Conservation (phyloP, 768 basidiomycete species). For the Butyriboletus loyo region DNA sequence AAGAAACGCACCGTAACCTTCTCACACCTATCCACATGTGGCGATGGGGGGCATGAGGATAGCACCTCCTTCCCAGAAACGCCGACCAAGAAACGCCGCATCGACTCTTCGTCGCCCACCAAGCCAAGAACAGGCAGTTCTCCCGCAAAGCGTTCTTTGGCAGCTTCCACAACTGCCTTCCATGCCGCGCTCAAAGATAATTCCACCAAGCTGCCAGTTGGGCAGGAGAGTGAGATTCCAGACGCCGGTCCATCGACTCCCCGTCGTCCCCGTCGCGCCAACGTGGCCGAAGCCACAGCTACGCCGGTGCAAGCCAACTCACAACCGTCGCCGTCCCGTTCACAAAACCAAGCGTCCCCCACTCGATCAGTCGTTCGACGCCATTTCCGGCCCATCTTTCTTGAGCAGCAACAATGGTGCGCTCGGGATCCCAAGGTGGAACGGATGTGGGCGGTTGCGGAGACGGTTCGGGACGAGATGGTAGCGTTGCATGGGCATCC, state of each 20-base stretch:
- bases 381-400: constrained; percentile 49
- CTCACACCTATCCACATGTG: constrained; percentile 7
- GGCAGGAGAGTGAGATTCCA: not conserved
- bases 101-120: constrained; percentile 15
- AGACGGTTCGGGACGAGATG: constrained; percentile 13
- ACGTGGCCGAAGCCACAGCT: not conserved
- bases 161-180: constrained; percentile 14
- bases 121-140: constrained; percentile 16
- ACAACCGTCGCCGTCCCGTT: constrained; percentile 23
- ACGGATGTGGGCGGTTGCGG: constrained; percentile 24
- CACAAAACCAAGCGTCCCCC: constrained; percentile 12
- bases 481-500: constrained; percentile 11
- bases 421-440: constrained; percentile 38
- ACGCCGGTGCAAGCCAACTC: constrained; percentile 17
- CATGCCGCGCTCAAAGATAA: constrained; percentile 13
- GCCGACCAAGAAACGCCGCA: constrained; percentile 42
- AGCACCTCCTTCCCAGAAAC: constrained; percentile 36
- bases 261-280: constrained; percentile 12
- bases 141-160: constrained; percentile 2
- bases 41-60: constrained; percentile 26
- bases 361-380: constrained; percentile 23
- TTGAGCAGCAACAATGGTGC: constrained; percentile 49
- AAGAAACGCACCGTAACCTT: constrained; percentile 33
- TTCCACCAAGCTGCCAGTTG: constrained; percentile 2
- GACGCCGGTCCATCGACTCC: constrained; percentile 26